Evolutionary conservation across 768 basidiomycete species (phyloP).

Genomic region (Fistulinella prunicolor): DNA sequence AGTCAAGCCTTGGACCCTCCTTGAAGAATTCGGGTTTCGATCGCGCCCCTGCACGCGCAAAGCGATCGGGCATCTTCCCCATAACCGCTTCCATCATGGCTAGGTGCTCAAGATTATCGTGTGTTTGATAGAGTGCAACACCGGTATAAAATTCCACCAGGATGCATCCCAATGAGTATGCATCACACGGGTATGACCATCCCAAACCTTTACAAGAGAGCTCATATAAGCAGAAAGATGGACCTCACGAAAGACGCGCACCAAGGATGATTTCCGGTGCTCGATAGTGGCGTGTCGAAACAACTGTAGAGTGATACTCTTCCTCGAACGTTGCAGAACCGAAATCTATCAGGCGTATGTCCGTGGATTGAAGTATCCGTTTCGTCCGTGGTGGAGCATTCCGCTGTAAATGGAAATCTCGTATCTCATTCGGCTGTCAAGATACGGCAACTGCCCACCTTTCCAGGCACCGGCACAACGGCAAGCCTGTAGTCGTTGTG

Average conservation of each 20-base stretch:
- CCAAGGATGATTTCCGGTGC: conserved; percentile 99
- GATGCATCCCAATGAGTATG: conserved; percentile 97
- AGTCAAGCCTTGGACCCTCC: conserved; percentile 79
- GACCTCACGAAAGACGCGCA: conserved; percentile 37
- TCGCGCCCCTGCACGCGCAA: conserved; percentile 69
- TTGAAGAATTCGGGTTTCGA: conserved; percentile 94
- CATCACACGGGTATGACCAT: conserved; percentile 98
- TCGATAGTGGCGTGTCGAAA: conserved; percentile 96
- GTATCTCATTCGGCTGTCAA: conserved; percentile 1
- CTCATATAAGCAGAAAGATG: conserved; percentile 16
- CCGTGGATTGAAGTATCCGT: conserved; percentile 79
- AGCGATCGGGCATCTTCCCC: conserved; percentile 93
- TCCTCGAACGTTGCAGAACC: conserved; percentile 97
- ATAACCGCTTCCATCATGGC: conserved; percentile 99
- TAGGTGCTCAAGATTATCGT: conserved; percentile 97
- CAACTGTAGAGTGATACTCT: conserved; percentile 98
- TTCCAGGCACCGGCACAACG: conserved; percentile 59
- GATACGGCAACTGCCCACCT: conserved; percentile 41
- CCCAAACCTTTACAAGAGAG: conserved; percentile 66
- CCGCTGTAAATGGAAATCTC: conserved; percentile 42
- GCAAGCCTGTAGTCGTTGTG: conserved; percentile 71
- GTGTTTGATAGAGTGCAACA: conserved; percentile 97
- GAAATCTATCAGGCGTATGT: conserved; percentile 96
- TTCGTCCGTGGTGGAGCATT: conserved; percentile 66
- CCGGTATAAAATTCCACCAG: conserved; percentile 98